Evolutionary conservation across 2,329 filamentous ascomycete species (phyloP).

Genomic region (Phialophora expanda): DNA sequence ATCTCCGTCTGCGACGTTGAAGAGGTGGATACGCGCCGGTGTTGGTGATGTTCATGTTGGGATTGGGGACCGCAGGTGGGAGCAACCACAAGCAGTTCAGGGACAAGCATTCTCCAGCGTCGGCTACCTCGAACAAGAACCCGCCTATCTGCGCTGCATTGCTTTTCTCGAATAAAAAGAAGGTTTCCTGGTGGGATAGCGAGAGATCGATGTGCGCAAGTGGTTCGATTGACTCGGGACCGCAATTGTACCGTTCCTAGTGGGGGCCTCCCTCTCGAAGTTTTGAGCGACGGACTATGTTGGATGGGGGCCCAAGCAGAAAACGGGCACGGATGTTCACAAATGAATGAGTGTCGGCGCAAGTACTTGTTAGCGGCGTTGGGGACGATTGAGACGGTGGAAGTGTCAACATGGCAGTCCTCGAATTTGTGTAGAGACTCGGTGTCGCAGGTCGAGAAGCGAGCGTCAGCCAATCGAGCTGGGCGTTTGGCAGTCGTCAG

Average conservation of each 20-base stretch:
- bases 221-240: conserved; percentile 6
- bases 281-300: neutral
- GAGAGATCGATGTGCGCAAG: conserved; percentile 6
- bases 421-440: conserved; percentile 18
- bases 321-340: neutral
- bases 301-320: neutral
- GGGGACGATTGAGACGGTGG: conserved; percentile 22
- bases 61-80: conserved; percentile 11
- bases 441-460: conserved; percentile 15
- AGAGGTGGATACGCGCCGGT: conserved; percentile 29
- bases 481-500: conserved; percentile 16
- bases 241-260: conserved; percentile 6
- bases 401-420: conserved; percentile 18
- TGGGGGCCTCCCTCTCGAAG: neutral
- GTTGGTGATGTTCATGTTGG: conserved; percentile 30
- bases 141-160: conserved; percentile 15
- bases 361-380: neutral
- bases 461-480: conserved; percentile 12
- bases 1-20: conserved; percentile 37
- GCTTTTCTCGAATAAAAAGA: neutral
- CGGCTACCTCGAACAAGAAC: conserved; percentile 5
- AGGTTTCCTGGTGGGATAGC: neutral
- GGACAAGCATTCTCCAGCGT: conserved; percentile 22
- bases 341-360: neutral
- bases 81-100: conserved; percentile 12